Evolutionary conservation across 768 basidiomycete genomes (phyloP).

Genomic region (Fistulinella prunicolor): DNA sequence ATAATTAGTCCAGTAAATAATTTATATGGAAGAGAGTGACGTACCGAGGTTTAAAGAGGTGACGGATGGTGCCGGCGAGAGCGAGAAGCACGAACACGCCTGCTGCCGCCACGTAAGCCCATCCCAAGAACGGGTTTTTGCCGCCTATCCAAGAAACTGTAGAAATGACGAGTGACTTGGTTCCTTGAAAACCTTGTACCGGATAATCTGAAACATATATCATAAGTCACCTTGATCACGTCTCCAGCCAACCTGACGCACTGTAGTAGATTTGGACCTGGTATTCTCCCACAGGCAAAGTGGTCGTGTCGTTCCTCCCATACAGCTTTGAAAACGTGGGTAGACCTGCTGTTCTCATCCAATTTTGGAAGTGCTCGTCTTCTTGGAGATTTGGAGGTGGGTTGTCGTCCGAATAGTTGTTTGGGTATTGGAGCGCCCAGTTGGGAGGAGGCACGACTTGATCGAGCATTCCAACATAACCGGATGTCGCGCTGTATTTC

Average conservation of each 20-base stretch:
- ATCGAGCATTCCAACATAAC: slow-evolving; percentile 52
- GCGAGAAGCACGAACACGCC: slow-evolving; percentile 86
- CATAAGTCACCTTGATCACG: slow-evolving; percentile 3
- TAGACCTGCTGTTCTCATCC: slow-evolving; percentile 98
- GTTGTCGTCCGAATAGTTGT: slow-evolving; percentile 62
- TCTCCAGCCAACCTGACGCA: slow-evolving; percentile 29
- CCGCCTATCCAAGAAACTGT: slow-evolving; percentile 99
- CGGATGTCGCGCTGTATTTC: slow-evolving; percentile 69
- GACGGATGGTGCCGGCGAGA: slow-evolving; percentile 83
- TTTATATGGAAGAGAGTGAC: slow-evolving; percentile 14
- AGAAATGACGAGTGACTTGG: slow-evolving; percentile 95
- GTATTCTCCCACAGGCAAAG: slow-evolving; percentile 72
- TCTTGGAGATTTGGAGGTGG: slow-evolving; percentile 68
- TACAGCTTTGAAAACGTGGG: slow-evolving; percentile 97
- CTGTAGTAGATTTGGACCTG: slow-evolving; percentile 76
- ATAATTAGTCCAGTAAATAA: not conserved
- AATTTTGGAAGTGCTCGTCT: slow-evolving; percentile 97
- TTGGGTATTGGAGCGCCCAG: slow-evolving; percentile 73
- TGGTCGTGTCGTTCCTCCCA: slow-evolving; percentile 81
- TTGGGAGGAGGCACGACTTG: slow-evolving; percentile 91
- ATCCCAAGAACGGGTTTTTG: slow-evolving; percentile 97
- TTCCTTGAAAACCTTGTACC: slow-evolving; percentile 85
- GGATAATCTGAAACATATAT: slow-evolving; percentile 73
- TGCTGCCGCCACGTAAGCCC: slow-evolving; percentile 93
- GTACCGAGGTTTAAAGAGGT: slow-evolving; percentile 89